Evolutionary conservation across 805 yeast species (phyloP), one percentile per base, ranked within the genome.

Genomic region (Metschnikowia kofuensis): DNA sequence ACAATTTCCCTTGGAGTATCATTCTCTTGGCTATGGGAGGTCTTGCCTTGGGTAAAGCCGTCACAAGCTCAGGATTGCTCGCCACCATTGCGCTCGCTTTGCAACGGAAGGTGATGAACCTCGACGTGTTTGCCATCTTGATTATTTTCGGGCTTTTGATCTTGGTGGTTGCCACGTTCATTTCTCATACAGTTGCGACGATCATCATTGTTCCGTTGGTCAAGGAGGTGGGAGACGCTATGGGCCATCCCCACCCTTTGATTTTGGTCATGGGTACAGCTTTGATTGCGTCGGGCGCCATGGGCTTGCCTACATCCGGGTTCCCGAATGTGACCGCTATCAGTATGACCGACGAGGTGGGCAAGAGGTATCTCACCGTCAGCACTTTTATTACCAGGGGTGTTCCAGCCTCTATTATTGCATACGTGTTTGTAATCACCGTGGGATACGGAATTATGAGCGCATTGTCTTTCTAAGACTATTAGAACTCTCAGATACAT

Each of bases 1-100:
- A 94, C 68, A 92, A 89, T 65, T 92, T 92, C 65, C 83, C 96
- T 55, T 92, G 99, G 99, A 90, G 96, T 5, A 94, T 92, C 58
- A 94, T 94, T 9, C 82, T 92, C 40, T 75, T 92, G 54, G 97
- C 98, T 4, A 94, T 92, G 99, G 99, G 99, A 31, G 99, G 99
- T 53, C 80, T 92, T 45, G 96, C 97, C 0, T 74, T 92, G 44
- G 99, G 99, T 48, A 90, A 89, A 64, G 96, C 96, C 0, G 98
- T 92, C 1, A 83, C 96, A 1, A 84, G 94, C 8, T 89, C 96
- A 1, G 98, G 98, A 0, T 73, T 92, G 48, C 75, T 92, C 48
- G 76, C 82, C 7, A 84, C 92, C 0, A 84, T 91, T 51, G 98
- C 99, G 0, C 56, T 69, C 2, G 64, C 74, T 1, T 87, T 94